Base-by-base conservation (phyloP, 106 monocot genomes). In the Allium cepa region DNA sequence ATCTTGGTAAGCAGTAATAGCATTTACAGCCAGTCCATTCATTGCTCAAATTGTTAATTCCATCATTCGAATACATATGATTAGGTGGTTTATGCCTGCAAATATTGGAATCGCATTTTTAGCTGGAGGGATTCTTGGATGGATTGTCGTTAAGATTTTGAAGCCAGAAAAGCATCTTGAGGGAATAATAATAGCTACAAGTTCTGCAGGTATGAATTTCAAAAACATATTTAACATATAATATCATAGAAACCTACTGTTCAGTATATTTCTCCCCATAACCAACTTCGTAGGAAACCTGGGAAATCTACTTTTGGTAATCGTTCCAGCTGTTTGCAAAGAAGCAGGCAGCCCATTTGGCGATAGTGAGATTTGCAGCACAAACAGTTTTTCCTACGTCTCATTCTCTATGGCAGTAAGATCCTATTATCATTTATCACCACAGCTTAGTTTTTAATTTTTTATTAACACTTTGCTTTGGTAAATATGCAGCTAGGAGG, bases 41-140 rank as follows among this genome's bases (percentile, higher is more conserved):
- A 22, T 18, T 9, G 7, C 26, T 13, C 4, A 8, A 7, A 18
- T 15, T 11, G 50, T 50, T 4, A 6, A 7, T 49, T 1, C 26
- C 53, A 27, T 13, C 53, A 28, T 67, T 51, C 36, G 1, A 56
- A 13, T 66, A 57, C 11, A 62, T 36, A 17, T 28, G n/a, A 53
- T 26, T 46, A 93, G 93, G 93, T 93, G 93, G 88, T 93, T 86
- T 73, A 93, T 93, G 93, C 85, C 83, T 3, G 69, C 88, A 12
- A 93, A 93, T 60, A 73, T 93, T 26, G 85, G 73, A 22, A 69
- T 93, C 11, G 69, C 72, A 52, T 85, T 83, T 67, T 47, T 88
- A 17, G 69, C 76, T 28, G 93, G 88, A n/a, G 81, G 72, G 18
- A 9, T 77, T 8, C 85, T 88, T 17, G 93, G 88, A 49, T 88